phyloP scores from a whole-genome alignment of 208 protist species.

The Trypanosomatidae sp. region DNA sequence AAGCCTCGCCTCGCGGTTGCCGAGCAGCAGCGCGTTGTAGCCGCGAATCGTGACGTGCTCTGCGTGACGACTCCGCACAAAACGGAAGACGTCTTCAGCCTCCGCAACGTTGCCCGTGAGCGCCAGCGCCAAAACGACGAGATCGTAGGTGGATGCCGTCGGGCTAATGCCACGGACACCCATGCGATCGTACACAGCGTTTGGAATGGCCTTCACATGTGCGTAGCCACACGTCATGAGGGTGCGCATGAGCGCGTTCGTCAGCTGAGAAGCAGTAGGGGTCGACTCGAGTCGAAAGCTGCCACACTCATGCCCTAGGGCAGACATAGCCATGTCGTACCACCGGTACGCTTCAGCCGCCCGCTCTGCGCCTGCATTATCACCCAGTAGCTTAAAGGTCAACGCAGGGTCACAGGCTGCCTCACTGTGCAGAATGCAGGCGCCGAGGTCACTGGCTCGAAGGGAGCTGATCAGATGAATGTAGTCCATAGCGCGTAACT shows the following conservation, averaged over 20 bases:
- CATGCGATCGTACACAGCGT: conserved; percentile 83
- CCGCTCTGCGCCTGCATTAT: conserved; percentile 71
- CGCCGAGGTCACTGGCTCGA: conserved; percentile 37
- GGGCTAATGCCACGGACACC: conserved; percentile 63
- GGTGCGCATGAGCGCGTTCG: conserved; percentile 75
- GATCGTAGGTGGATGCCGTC: conserved; percentile 81
- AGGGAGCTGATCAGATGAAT: conserved; percentile 48
- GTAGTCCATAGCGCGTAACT: conserved; percentile 58
- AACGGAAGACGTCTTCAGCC: conserved; percentile 77
- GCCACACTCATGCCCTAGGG: conserved; percentile 22
- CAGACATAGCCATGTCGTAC: conserved; percentile 64
- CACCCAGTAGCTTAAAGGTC: conserved; percentile 78
- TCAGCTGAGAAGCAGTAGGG: conserved; percentile 59
- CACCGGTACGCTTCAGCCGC: conserved; percentile 74
- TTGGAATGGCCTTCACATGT: conserved; percentile 63
- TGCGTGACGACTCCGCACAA: conserved; percentile 58
- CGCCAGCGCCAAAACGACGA: conserved; percentile 63
- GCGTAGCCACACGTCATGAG: conserved; percentile 79
- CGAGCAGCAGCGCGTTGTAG: conserved; percentile 84
- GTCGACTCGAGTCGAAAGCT: conserved; percentile 26
- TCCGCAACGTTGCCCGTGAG: conserved; percentile 74
- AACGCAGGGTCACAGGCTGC: conserved; percentile 71
- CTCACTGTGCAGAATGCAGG: conserved; percentile 62
- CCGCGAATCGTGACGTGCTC: conserved; percentile 58
- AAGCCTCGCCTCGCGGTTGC: conserved; percentile 64